These are phyloP conservation scores for Phialocephala sp. DNA, from an alignment of 2,329 filamentous ascomycete species.

Conservation along the genomic window DNA sequence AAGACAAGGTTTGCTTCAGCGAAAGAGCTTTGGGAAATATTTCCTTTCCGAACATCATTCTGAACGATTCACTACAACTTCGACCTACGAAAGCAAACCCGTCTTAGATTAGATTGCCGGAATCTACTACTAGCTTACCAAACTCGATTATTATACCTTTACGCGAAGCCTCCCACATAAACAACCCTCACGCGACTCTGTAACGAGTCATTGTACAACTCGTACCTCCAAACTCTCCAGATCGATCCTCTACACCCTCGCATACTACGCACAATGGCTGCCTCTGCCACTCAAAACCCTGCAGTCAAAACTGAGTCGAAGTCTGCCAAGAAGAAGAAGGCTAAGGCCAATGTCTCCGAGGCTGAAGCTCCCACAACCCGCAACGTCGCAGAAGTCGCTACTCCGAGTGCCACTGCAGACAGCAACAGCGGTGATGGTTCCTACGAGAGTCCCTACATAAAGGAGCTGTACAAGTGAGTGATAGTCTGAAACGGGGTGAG, in stretches of 20 bases:
- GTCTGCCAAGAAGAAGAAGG: constrained; percentile 73
- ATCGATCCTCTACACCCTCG: constrained; percentile 1
- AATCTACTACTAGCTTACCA: background rate
- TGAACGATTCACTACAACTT: background rate
- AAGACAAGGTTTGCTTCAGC: constrained; percentile 17
- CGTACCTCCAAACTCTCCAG: constrained; percentile 11
- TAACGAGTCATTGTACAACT: constrained; percentile 20
- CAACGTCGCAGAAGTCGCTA: constrained; percentile 53
- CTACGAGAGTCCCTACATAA: constrained; percentile 79
- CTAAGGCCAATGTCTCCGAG: constrained; percentile 62
- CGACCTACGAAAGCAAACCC: background rate
- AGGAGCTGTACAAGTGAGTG: constrained; percentile 86
- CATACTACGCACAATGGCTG: constrained; percentile 59
- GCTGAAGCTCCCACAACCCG: constrained; percentile 54
- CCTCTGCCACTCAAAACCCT: constrained; percentile 66
- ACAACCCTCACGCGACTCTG: constrained; percentile 21
- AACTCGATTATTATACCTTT: constrained; percentile 14
- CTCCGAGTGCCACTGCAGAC: constrained; percentile 52
- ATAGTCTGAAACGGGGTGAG: background rate
- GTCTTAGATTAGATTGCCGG: constrained; percentile 9
- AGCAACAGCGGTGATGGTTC: constrained; percentile 55
- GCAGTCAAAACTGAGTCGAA: constrained; percentile 66
- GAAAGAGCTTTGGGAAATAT: constrained; percentile 9
- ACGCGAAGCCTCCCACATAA: constrained; percentile 8
- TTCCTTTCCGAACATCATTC: constrained; percentile 11